Base-by-base conservation (phyloP, 2,329 filamentous ascomycete genomes). In the Massarina eburnea region DNA sequence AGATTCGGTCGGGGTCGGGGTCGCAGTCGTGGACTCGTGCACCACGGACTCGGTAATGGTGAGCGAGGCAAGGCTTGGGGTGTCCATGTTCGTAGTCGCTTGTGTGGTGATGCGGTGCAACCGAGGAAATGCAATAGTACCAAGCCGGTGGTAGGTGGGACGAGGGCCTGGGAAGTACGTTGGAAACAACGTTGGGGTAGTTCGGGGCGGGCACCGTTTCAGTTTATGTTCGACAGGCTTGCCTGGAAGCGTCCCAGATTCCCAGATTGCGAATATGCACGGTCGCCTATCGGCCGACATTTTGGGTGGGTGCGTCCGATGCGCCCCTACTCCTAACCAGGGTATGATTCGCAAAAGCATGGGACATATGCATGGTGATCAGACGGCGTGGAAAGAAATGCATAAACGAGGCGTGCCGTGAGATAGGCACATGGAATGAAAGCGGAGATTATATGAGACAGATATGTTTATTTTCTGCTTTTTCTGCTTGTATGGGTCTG, bases 301-400 rank as follows among this genome's bases (percentile, higher is more conserved):
- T 22, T 4, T n/a, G 20, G 35, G 20, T 24, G 7, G 35, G 35
- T 3, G 9, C 34, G 15, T 38, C 20, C 12, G 10, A 38, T 3
- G 9, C 34, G 15, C 26, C 20, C 12, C 5, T 24, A 20, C n/a
- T 8, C 21, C 17, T 17, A 26, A 38, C 35, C 14, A 26, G 35
- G 35, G 8, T 22, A 26, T 24, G 20, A 38, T 38, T 22, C 35
- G 35, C 21, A 24, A 10, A 24, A 15, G 35, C 35, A 24, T 24
- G 5, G 10, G 35, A 8, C 35, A 24, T n/a, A 21, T 38, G 35
- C 35, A 24, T 38, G 35, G n/a, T 38, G 35, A 38, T 38, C 35
- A 8, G 26, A 24, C 35, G 35, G 35, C 35, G 3, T 22, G 19
- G 35, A 8, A 24, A 24, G 10, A 17, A 21, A n/a, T 24, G 26